phyloP scores from a whole-genome alignment of 192 early-diverging fungal species.

The Backusella psychrophila region DNA sequence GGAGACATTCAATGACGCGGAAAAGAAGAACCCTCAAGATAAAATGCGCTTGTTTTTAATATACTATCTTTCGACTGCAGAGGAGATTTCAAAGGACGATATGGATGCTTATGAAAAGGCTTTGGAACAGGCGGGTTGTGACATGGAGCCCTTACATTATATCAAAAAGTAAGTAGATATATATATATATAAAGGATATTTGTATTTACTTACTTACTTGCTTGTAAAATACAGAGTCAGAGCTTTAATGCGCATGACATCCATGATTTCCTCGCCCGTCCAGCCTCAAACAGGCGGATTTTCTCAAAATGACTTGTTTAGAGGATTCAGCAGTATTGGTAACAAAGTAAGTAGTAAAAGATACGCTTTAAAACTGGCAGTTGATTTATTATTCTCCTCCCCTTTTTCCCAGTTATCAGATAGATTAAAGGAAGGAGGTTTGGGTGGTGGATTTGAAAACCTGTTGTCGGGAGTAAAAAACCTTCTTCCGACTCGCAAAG shows the following conservation, averaged over 20 bases:
- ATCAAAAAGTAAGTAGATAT: constrained; percentile 65
- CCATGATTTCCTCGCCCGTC: constrained; percentile 42
- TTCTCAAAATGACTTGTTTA: constrained; percentile 47
- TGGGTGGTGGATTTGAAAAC: constrained; percentile 70
- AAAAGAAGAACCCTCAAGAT: constrained; percentile 80
- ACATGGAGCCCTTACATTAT: constrained; percentile 75
- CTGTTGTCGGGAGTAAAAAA: constrained; percentile 91
- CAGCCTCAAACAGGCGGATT: constrained; percentile 31
- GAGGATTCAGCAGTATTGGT: constrained; percentile 70
- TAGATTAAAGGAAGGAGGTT: constrained; percentile 63
- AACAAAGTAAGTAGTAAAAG: constrained; percentile 51
- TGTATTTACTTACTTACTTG: background rate
- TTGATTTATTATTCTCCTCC: too few species aligned
- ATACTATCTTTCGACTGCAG: constrained; percentile 74
- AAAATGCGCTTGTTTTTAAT: constrained; percentile 90
- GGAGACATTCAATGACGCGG: constrained; percentile 79
- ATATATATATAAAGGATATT: background rate
- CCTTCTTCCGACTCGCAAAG: constrained; percentile 86
- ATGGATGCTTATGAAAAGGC: constrained; percentile 83
- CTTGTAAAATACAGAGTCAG: constrained; percentile 38
- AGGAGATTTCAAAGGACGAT: constrained; percentile 76
- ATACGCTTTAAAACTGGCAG: background rate
- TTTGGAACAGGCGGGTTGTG: constrained; percentile 70
- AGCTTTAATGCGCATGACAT: constrained; percentile 61
- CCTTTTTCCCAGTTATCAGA: constrained; percentile 61